A percentile compares a stretch with the other conserved stretches of the same genome.
Evolutionary conservation across 208 protist genomes (phyloP).

Genomic region (Trypanosoma conorhini): DNA sequence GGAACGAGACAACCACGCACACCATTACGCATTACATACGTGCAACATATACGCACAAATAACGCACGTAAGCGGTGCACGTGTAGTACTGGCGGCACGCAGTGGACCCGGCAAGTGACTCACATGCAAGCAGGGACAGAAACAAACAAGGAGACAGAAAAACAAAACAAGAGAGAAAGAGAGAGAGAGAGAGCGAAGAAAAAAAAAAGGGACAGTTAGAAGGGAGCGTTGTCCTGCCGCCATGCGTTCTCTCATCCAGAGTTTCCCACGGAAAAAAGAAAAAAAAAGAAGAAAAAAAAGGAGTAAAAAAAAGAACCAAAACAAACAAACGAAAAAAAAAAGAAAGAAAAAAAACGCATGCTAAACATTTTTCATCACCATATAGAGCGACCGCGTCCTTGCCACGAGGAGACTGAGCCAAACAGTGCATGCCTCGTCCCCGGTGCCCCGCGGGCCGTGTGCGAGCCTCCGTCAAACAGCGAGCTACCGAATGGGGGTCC

Average conservation of each 20-base stretch:
- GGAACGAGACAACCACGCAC: too few relatives aligned
- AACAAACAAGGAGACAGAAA: neutral
- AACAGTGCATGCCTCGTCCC: neutral
- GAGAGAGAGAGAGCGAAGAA: neutral
- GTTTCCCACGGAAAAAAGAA: neutral
- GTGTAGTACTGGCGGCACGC: too few relatives aligned
- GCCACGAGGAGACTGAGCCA: neutral
- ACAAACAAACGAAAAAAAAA: conserved; percentile 5
- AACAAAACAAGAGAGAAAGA: conserved; percentile 4
- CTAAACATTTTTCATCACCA: conserved; percentile 13
- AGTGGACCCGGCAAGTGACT: too few relatives aligned
- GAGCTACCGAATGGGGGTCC: neutral
- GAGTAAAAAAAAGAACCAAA: conserved; percentile 3
- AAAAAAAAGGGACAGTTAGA: neutral
- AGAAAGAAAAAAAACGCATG: neutral
- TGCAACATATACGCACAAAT: too few relatives aligned
- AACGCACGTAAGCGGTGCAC: too few relatives aligned
- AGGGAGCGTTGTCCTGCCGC: neutral
- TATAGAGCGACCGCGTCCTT: conserved; percentile 14
- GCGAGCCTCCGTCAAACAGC: neutral
- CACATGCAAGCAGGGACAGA: neutral
- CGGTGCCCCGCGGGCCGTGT: neutral
- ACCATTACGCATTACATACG: too few relatives aligned
- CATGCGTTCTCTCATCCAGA: neutral
- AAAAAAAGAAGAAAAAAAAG: conserved; percentile 3